Percentiles rank a stretch among this genome's conserved stretches.
These are phyloP conservation scores for Lizanozyma gosingica DNA, from an alignment of 1,139 yeast species.

Conservation along the genomic window DNA sequence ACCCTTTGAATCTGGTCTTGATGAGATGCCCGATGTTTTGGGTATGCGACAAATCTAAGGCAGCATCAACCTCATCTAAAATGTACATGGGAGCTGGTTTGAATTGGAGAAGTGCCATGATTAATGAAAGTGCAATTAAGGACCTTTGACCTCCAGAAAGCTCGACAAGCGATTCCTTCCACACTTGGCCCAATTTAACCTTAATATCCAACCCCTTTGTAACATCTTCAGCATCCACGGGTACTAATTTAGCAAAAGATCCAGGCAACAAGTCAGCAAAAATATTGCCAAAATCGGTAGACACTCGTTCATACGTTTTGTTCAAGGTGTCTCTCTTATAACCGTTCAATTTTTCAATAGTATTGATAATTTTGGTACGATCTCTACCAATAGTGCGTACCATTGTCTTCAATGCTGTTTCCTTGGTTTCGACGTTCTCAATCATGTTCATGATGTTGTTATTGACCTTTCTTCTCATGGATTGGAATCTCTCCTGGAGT, in stretches of 20 bases:
- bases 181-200: constrained; percentile 82
- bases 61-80: constrained; percentile 96
- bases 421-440: constrained; percentile 89
- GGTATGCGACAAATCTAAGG: constrained; percentile 92
- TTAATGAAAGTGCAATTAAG: constrained; percentile 80
- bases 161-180: constrained; percentile 96
- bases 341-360: constrained; percentile 77
- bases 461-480: constrained; percentile 81
- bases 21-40: constrained; percentile 96
- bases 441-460: constrained; percentile 89
- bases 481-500: constrained; percentile 54
- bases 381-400: constrained; percentile 85
- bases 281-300: constrained; percentile 84
- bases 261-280: constrained; percentile 86
- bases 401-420: constrained; percentile 67
- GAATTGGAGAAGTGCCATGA: constrained; percentile 83
- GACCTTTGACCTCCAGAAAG: constrained; percentile 97
- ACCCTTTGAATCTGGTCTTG: constrained; percentile 88
- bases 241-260: constrained; percentile 83
- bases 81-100: constrained; percentile 99
- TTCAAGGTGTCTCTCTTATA: constrained; percentile 79
- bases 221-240: constrained; percentile 70
- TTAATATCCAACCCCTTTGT: constrained; percentile 88
- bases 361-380: constrained; percentile 80
- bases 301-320: constrained; percentile 79